Evolutionary conservation across 768 basidiomycete species (phyloP).

Genomic region (Xerocomellus chrysenteron): DNA sequence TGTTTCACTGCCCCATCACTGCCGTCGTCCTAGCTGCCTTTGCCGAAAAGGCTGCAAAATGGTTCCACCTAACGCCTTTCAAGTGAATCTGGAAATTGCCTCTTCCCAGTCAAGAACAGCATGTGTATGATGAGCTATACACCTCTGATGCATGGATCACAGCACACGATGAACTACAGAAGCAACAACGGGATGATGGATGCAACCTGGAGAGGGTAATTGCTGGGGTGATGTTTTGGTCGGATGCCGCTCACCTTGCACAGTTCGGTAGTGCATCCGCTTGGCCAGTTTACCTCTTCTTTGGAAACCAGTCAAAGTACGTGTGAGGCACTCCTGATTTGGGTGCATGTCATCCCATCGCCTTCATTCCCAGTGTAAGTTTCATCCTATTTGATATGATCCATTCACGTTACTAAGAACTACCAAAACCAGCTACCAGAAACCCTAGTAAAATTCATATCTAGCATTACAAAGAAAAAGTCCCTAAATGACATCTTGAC

Average conservation of each 20-base stretch:
- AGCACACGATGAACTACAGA: conserved; percentile 24
- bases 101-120: conserved; percentile 1
- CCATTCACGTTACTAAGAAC: too few relatives aligned
- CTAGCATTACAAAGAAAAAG: background rate
- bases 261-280: background rate
- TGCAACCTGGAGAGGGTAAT: conserved; percentile 11
- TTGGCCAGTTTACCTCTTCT: background rate
- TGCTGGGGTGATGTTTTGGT: background rate
- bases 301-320: background rate
- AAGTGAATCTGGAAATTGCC: conserved; percentile 20
- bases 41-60: conserved; percentile 1
- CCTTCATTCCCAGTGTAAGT: background rate
- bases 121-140: conserved; percentile 27
- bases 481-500: background rate
- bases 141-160: conserved; percentile 21
- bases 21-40: conserved; percentile 11
- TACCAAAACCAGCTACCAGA: background rate
- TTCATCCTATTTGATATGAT: too few relatives aligned
- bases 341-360: background rate
- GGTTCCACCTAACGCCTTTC: too few relatives aligned
- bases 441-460: background rate
- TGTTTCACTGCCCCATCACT: conserved; percentile 25
- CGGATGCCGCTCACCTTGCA: background rate
- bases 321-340: background rate
- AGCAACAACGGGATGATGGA: conserved; percentile 10